Base-by-base conservation (phyloP, 805 yeast genomes). In the Yarrowia osloensis region DNA sequence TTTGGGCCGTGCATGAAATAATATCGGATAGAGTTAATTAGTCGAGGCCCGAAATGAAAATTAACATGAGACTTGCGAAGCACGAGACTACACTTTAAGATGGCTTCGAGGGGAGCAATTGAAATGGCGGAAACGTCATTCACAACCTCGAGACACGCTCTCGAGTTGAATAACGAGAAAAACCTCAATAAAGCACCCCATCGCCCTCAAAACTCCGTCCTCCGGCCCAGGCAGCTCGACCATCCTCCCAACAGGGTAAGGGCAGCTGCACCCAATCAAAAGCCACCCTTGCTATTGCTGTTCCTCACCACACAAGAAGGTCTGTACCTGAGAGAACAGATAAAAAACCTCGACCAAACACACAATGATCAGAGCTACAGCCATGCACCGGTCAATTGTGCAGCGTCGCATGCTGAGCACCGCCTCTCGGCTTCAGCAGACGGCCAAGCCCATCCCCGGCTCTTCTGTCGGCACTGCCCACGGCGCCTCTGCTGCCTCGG, bases 361-460 rank as follows among this genome's bases (percentile, higher is more conserved):
- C 63, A 57, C 63, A 39, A 57, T 57, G 63, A 57, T 57, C 63
- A 24, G 63, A 39, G 47, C 63, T 26, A 57, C 63, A n/a, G 63
- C 63, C 49, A 39, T 57, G 63, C 63, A 57, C 37, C 47, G 63
- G 63, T 57, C 63, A 57, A 57, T 57, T 57, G 63, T 40, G 63
- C 49, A 39, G 35, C 63, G 63, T 57, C 63, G 63, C 44, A 39
- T 28, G 49, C 49, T 57, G 49, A 37, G 29, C 61, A 54, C 61
- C 37, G 44, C 31, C 44, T 26, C 29, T 4, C 61, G 61, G 42
- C 31, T 54, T 7, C 49, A 44, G 54, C 33, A 31, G 66, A 44
- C 54, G 4, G 52, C 65, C 54, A 44, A 42, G 33, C 33, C 66
- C 44, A n/a, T 15, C 28, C 35, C 50, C 28, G 12, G 40, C 26